Percentiles rank a stretch among this genome's conserved stretches.
Evolutionary conservation across 2,329 filamentous ascomycete species (phyloP).

Genomic region (Shiraia sp.): DNA sequence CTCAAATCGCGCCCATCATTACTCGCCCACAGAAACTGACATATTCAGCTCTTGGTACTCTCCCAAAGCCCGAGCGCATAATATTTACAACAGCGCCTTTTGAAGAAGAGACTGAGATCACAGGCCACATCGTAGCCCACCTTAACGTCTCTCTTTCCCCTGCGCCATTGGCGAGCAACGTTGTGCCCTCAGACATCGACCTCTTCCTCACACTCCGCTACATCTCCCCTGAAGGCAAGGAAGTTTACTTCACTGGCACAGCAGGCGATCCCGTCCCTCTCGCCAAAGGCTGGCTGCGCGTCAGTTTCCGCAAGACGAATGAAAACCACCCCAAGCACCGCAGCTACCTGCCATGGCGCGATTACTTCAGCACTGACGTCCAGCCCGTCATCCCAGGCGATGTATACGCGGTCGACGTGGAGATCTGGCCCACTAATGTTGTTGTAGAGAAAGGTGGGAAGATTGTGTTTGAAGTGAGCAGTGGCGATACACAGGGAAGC

Average conservation of each 20-base stretch:
- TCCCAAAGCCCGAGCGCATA: constrained; percentile 58
- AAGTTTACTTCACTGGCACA: constrained; percentile 68
- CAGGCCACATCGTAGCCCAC: constrained; percentile 67
- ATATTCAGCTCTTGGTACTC: constrained; percentile 63
- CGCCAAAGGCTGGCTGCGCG: constrained; percentile 67
- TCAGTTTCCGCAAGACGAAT: constrained; percentile 60
- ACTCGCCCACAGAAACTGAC: constrained; percentile 50
- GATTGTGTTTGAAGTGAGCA: constrained; percentile 59
- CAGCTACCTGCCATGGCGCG: constrained; percentile 59
- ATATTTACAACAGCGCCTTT: constrained; percentile 64
- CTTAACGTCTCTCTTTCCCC: constrained; percentile 62
- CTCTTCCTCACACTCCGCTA: constrained; percentile 66
- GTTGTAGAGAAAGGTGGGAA: constrained; percentile 57
- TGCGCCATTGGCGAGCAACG: constrained; percentile 42
- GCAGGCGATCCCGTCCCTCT: constrained; percentile 66
- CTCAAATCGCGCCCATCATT: constrained; percentile 31
- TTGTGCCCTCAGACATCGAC: constrained; percentile 61
- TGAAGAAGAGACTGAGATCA: constrained; percentile 68
- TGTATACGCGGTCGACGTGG: constrained; percentile 64
- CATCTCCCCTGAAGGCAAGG: constrained; percentile 57
- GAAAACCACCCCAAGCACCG: constrained; percentile 56
- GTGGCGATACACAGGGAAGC: constrained; percentile 61
- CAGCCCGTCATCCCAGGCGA: constrained; percentile 57
- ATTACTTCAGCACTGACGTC: constrained; percentile 61
- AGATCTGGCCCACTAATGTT: constrained; percentile 68